Conservation (phyloP, 2,329 filamentous ascomycete genomes). For the Arthroderma uncinatum region DNA sequence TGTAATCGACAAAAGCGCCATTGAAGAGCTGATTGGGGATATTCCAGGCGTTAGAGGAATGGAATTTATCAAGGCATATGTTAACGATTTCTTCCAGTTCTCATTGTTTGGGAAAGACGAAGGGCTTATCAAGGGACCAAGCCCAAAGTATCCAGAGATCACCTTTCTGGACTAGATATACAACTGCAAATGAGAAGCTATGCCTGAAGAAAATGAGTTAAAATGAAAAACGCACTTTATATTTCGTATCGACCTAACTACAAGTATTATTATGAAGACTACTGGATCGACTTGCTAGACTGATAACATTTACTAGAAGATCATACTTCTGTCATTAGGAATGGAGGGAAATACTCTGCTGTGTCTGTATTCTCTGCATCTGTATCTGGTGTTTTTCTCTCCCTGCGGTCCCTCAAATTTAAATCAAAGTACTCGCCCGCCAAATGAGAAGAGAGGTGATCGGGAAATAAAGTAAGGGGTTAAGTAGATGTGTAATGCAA, state of each 20-base stretch:
- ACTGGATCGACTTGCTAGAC: neutral
- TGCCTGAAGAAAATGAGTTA: no score
- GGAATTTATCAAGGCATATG: neutral
- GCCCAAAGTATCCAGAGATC: neutral
- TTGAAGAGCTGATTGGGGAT: neutral
- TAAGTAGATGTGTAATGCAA: no score
- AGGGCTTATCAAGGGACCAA: slow-evolving; percentile 1
- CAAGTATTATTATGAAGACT: no score
- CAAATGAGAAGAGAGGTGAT: neutral
- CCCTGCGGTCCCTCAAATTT: neutral
- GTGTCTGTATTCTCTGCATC: neutral
- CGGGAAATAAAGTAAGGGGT: neutral
- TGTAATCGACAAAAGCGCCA: neutral
- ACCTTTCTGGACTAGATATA: neutral
- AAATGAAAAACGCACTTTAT: no score
- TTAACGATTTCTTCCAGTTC: slow-evolving; percentile 4
- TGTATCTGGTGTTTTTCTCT: neutral
- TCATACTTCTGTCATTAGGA: neutral
- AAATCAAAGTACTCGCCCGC: neutral
- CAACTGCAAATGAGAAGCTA: neutral
- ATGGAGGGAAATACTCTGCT: neutral
- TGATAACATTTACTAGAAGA: neutral
- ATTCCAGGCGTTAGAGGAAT: neutral
- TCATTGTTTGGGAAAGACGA: slow-evolving; percentile 2
- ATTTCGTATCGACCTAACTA: no score